These are phyloP conservation scores for Tuber brumale DNA, from an alignment of 495 filamentous ascomycete genomes.

Conservation along the genomic window DNA sequence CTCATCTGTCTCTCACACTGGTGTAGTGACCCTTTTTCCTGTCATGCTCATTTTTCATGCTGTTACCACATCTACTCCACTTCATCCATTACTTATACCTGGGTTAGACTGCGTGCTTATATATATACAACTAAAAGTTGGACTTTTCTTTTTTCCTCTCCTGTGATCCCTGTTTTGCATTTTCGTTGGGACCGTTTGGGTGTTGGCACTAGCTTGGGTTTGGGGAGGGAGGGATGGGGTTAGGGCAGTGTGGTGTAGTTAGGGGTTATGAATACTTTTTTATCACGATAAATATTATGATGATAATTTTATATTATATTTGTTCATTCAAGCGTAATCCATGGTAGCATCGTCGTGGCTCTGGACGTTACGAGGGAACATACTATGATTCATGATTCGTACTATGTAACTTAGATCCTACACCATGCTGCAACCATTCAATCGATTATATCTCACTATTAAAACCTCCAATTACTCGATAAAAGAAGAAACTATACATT, in stretches of 20 bases:
- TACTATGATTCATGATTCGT: background rate
- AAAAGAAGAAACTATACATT: no score
- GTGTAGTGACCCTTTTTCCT: background rate
- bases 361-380: slow-evolving; percentile 25
- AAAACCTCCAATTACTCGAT: no score
- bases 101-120: background rate
- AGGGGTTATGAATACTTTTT: background rate
- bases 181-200: slow-evolving; percentile 10
- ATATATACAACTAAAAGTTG: background rate
- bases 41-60: background rate
- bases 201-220: background rate
- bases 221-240: background rate
- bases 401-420: no score
- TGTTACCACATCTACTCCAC: background rate
- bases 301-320: no score
- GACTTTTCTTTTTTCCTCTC: background rate
- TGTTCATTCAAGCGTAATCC: background rate
- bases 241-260: background rate
- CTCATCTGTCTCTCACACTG: background rate
- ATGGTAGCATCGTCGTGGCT: background rate
- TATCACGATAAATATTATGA: background rate
- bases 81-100: background rate
- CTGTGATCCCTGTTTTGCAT: background rate
- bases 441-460: no score
- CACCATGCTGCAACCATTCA: no score